Evolutionary conservation across 768 basidiomycete species (phyloP).

Genomic region (Termitomyces sp.): DNA sequence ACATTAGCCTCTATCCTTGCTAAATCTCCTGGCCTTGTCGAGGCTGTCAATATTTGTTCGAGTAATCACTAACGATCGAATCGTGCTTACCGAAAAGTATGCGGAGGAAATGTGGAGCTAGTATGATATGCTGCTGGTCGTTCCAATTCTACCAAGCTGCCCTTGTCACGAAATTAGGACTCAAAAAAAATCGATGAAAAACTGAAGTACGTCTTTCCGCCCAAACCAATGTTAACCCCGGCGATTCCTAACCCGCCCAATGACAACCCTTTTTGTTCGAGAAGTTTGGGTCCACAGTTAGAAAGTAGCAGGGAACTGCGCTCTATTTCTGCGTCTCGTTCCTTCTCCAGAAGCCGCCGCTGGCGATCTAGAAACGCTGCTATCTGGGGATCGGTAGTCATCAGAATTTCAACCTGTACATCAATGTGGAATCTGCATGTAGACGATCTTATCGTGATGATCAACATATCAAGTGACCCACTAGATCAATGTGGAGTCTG

Average conservation of each 20-base stretch:
- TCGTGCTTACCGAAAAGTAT: slow-evolving; percentile 66
- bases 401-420: background rate
- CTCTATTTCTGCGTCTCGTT: slow-evolving; percentile 84
- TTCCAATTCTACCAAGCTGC: slow-evolving; percentile 83
- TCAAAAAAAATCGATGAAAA: slow-evolving; percentile 1
- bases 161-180: slow-evolving; percentile 29
- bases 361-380: slow-evolving; percentile 67
- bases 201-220: slow-evolving; percentile 78
- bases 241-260: slow-evolving; percentile 70
- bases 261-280: slow-evolving; percentile 88
- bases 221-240: slow-evolving; percentile 78
- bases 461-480: background rate
- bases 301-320: slow-evolving; percentile 75
- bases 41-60: slow-evolving; percentile 11
- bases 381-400: slow-evolving; percentile 36
- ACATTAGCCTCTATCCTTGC: slow-evolving; percentile 80
- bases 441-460: slow-evolving; percentile 6
- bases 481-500: background rate
- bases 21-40: slow-evolving; percentile 77
- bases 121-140: slow-evolving; percentile 78
- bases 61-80: background rate
- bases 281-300: slow-evolving; percentile 76
- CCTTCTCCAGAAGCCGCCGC: slow-evolving; percentile 58
- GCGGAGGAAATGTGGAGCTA: slow-evolving; percentile 72
- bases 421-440: no score